Conservation (phyloP, 1,139 yeast genomes). For the Hansenula lynferdii region DNA sequence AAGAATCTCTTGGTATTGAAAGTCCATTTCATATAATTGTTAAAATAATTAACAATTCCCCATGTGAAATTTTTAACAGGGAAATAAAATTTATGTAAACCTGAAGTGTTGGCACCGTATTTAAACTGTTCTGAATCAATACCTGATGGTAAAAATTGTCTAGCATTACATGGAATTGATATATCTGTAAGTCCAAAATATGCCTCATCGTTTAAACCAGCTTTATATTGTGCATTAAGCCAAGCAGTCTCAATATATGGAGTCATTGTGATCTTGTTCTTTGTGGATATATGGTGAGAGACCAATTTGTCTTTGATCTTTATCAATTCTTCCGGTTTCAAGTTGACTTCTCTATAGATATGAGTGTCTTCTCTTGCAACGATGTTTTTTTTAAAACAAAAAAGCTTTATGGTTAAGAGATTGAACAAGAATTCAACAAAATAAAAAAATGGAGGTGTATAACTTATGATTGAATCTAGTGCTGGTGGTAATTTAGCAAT, state of each 20-base stretch:
- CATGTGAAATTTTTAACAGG: conserved; percentile 6
- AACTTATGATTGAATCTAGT: conserved; percentile 8
- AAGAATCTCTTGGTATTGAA: conserved; percentile 5
- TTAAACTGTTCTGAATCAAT: conserved; percentile 8
- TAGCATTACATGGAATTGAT: conserved; percentile 15
- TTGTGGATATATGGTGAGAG: not conserved
- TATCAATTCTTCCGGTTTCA: conserved; percentile 3
- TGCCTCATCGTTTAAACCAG: not conserved
- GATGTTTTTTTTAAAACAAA: not conserved
- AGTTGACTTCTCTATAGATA: conserved; percentile 8
- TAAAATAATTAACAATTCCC: conserved; percentile 3
- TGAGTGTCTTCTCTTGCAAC: conserved; percentile 6
- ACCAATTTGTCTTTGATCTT: conserved; percentile 3
- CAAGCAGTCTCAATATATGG: conserved; percentile 16
- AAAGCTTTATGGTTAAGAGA: conserved; percentile 3
- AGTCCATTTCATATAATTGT: conserved; percentile 6
- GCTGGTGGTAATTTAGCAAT: conserved; percentile 14
- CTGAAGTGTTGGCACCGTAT: conserved; percentile 16
- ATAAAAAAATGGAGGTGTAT: conserved; percentile 12
- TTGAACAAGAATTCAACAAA: conserved; percentile 9
- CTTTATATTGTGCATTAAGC: conserved; percentile 13
- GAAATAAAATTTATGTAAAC: conserved; percentile 10
- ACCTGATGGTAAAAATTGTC: conserved; percentile 10
- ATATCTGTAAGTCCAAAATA: conserved; percentile 10
- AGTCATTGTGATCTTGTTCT: conserved; percentile 9